phyloP scores from a whole-genome alignment of 176 grass and related monocot species.

The Triticum dicoccoides region DNA sequence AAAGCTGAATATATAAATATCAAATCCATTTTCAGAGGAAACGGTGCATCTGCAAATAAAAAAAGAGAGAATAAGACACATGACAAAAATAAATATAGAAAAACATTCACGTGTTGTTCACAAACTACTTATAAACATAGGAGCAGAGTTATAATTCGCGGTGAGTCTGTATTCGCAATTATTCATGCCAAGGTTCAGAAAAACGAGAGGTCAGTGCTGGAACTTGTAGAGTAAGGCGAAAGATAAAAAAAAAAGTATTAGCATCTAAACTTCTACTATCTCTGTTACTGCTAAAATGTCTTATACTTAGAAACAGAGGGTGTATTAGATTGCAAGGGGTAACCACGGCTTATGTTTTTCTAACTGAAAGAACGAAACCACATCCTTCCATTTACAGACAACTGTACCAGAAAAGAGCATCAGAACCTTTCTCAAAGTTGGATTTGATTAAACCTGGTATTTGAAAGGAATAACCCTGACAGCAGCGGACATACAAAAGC shows the following conservation, averaged over 20 bases:
- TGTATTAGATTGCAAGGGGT: neutral
- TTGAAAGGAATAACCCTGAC: neutral
- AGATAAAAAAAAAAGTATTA: neutral
- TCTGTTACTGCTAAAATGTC: no score
- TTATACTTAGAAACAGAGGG: no score
- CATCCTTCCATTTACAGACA: neutral
- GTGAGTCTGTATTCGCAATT: neutral
- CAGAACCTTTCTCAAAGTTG: neutral
- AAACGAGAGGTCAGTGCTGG: neutral
- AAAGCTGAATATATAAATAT: constrained; percentile 92
- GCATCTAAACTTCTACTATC: neutral
- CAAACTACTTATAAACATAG: neutral
- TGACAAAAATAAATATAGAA: neutral
- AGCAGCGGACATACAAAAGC: constrained; percentile 9
- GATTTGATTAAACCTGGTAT: neutral
- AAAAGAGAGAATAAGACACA: constrained; percentile 10
- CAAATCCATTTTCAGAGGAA: constrained; percentile 68
- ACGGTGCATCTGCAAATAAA: constrained; percentile 59
- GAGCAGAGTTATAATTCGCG: neutral
- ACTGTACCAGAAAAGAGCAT: constrained; percentile 4
- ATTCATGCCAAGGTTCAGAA: neutral
- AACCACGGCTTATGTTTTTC: neutral
- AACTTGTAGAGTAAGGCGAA: neutral
- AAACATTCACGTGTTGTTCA: neutral
- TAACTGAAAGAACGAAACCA: neutral